These are phyloP conservation scores for Bothriochloa decipiens DNA, from an alignment of 176 grass and related monocot species.

Conservation along the genomic window DNA sequence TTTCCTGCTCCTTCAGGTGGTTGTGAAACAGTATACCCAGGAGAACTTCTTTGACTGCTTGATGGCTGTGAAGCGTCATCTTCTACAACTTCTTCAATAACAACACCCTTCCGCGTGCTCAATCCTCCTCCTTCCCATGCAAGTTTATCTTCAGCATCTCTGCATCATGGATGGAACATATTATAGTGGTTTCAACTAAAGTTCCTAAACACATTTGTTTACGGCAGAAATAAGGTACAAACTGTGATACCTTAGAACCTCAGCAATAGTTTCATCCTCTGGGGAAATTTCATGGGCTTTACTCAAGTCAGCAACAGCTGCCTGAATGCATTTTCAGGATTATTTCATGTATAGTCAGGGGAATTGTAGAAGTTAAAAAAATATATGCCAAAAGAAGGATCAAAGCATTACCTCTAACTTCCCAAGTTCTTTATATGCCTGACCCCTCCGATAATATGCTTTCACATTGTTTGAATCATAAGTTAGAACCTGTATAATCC, in stretches of 20 bases:
- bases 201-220: background rate
- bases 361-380: slow-evolving; percentile 6
- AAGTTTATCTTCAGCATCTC: slow-evolving; percentile 60
- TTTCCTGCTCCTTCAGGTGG: slow-evolving; percentile 50
- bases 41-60: slow-evolving; percentile 50
- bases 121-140: slow-evolving; percentile 45
- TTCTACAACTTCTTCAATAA: slow-evolving; percentile 94
- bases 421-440: slow-evolving; percentile 87
- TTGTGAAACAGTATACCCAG: slow-evolving; percentile 52
- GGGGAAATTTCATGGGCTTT: slow-evolving; percentile 79
- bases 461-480: slow-evolving; percentile 85
- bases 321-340: slow-evolving; percentile 57
- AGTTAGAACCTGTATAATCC: slow-evolving; percentile 68
- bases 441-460: slow-evolving; percentile 95
- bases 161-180: slow-evolving; percentile 38
- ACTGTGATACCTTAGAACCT: slow-evolving; percentile 61
- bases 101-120: slow-evolving; percentile 56
- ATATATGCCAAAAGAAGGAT: slow-evolving; percentile 20
- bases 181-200: slow-evolving; percentile 19
- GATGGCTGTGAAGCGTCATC: slow-evolving; percentile 46
- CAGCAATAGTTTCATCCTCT: slow-evolving; percentile 97
- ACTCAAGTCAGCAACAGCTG: slow-evolving; percentile 81
- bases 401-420: slow-evolving; percentile 63
- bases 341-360: slow-evolving; percentile 18
- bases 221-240: background rate